These are phyloP conservation scores for Raffaelea arxii DNA, from an alignment of 2,329 filamentous ascomycete genomes.

Conservation along the genomic window DNA sequence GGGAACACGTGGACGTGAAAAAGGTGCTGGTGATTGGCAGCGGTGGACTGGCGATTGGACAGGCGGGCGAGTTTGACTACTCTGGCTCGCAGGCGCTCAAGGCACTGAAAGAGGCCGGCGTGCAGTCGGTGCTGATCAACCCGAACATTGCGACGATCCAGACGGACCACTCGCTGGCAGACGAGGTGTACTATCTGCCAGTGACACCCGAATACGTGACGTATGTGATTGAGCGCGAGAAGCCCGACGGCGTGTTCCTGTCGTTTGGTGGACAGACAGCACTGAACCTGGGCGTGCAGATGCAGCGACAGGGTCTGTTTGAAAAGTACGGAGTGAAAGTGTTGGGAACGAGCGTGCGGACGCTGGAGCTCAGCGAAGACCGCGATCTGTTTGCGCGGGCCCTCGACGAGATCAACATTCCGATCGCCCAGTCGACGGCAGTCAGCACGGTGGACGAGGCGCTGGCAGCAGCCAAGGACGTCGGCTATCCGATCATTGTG, in stretches of 20 bases:
- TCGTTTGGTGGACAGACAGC: slow-evolving; percentile 97
- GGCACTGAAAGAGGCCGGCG: slow-evolving; percentile 93
- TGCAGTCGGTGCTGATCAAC: slow-evolving; percentile 96
- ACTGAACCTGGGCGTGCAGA: slow-evolving; percentile 91
- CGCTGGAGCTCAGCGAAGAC: slow-evolving; percentile 89
- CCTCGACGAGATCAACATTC: slow-evolving; percentile 93
- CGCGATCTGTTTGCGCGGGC: slow-evolving; percentile 94
- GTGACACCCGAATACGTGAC: slow-evolving; percentile 96
- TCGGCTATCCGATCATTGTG: slow-evolving; percentile 97
- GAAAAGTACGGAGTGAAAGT: slow-evolving; percentile 94
- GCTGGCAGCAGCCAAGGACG: slow-evolving; percentile 70
- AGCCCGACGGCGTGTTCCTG: slow-evolving; percentile 92
- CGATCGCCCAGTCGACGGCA: slow-evolving; percentile 92
- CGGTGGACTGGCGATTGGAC: slow-evolving; percentile 91
- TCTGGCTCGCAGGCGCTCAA: slow-evolving; percentile 95
- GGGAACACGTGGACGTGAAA: slow-evolving; percentile 78
- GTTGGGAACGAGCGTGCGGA: slow-evolving; percentile 88
- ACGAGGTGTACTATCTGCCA: slow-evolving; percentile 97
- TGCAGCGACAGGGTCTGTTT: slow-evolving; percentile 92
- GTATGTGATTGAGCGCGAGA: slow-evolving; percentile 93
- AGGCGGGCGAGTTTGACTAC: slow-evolving; percentile 97
- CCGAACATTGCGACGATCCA: slow-evolving; percentile 99
- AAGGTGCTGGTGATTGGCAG: slow-evolving; percentile 95
- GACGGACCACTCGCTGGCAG: slow-evolving; percentile 93
- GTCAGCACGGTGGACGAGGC: slow-evolving; percentile 88